Evolutionary conservation across 345 rosid genomes (phyloP).

Genomic region (Gossypium ekmanianum): DNA sequence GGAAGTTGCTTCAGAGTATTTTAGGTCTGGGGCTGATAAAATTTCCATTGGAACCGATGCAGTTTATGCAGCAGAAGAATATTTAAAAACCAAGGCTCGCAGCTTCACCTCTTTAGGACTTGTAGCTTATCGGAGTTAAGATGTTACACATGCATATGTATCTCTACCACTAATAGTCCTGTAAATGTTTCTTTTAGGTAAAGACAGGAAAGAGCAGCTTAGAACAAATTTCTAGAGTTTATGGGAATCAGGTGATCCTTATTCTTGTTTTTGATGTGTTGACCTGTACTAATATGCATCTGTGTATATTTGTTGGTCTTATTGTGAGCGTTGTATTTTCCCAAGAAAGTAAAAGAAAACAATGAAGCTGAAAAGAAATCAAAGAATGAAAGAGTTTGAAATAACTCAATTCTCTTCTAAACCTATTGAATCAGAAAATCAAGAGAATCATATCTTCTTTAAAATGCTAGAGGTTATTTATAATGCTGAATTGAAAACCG

Average conservation of each 20-base stretch:
- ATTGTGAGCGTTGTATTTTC: no score
- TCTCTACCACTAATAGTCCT: constrained; percentile 13
- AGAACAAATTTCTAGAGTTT: constrained; percentile 88
- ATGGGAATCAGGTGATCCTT: constrained; percentile 83
- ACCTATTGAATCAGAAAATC: no score
- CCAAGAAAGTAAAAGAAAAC: no score
- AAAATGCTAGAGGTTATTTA: no score
- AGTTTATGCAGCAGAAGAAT: constrained; percentile 86
- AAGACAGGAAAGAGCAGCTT: constrained; percentile 87
- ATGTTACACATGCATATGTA: neutral
- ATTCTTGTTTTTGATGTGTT: constrained; percentile 11
- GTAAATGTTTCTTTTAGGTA: constrained; percentile 39
- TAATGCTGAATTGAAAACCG: no score
- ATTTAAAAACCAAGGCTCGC: constrained; percentile 68
- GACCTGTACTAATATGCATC: neutral
- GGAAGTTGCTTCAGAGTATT: constrained; percentile 97
- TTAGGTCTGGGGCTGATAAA: constrained; percentile 96
- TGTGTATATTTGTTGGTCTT: neutral
- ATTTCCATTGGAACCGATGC: constrained; percentile 96
- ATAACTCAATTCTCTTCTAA: no score
- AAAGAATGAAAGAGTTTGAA: no score
- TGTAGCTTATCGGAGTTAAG: neutral
- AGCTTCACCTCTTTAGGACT: constrained; percentile 4
- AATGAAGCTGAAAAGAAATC: no score
- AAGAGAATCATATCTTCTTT: no score